Evolutionary conservation across 163 green algal genomes (phyloP).

Genomic region (Scenedesmus sp.): DNA sequence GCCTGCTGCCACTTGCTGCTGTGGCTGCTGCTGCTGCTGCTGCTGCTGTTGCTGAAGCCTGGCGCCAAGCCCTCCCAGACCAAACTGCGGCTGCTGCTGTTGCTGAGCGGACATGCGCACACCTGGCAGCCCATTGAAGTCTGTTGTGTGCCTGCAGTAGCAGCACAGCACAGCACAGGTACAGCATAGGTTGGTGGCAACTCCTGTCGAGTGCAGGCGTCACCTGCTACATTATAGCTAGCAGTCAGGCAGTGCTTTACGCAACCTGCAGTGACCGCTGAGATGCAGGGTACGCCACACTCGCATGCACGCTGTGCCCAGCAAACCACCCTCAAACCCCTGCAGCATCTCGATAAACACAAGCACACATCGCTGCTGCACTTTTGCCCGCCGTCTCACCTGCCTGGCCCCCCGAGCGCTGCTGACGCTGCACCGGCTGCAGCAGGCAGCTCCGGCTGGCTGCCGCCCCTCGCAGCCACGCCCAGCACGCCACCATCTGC

Average conservation of each 20-base stretch:
- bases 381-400: neutral
- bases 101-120: neutral
- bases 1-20: conserved; percentile 1
- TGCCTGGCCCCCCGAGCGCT: neutral
- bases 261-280: neutral
- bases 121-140: neutral
- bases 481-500: neutral
- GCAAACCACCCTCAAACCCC: neutral
- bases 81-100: neutral
- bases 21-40: neutral
- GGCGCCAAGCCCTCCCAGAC: neutral
- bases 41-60: neutral
- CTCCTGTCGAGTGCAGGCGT: neutral
- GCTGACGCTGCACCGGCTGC: neutral
- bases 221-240: neutral
- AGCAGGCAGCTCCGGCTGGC: conserved; percentile 2
- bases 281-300: neutral
- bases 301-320: neutral
- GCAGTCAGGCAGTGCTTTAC: neutral
- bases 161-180: neutral
- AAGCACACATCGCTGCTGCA: neutral
- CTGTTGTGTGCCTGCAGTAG: neutral
- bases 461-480: neutral
- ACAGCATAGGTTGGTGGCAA: neutral
- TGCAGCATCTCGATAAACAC: neutral